Evolutionary conservation across 1,139 yeast genomes (phyloP).

Genomic region (Saccharomycopsis crataegensis): DNA sequence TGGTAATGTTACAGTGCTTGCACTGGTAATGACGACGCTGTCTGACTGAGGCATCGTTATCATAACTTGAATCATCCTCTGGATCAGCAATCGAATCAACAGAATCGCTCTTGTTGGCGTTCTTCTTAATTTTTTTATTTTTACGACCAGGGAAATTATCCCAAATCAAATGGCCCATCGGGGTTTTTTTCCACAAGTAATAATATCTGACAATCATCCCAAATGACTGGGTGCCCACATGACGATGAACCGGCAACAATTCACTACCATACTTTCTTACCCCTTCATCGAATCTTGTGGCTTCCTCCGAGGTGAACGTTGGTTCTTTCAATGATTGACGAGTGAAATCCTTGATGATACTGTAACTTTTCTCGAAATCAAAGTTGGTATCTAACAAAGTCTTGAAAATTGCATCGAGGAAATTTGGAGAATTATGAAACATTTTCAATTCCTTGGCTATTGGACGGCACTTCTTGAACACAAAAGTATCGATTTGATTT

Average conservation of each 20-base stretch:
- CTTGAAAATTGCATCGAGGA: conserved; percentile 62
- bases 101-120: conserved; percentile 25
- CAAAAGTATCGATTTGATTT: conserved; percentile 42
- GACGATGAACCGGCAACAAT: conserved; percentile 60
- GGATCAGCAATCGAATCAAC: conserved; percentile 51
- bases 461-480: conserved; percentile 44
- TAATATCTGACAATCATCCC: conserved; percentile 80
- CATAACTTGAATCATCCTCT: conserved; percentile 68
- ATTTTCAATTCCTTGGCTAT: conserved; percentile 48
- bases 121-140: conserved; percentile 40
- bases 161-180: conserved; percentile 71
- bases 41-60: conserved; percentile 37
- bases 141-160: conserved; percentile 72
- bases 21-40: conserved; percentile 42
- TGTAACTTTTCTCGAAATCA: conserved; percentile 40
- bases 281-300: conserved; percentile 65
- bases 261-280: conserved; percentile 74
- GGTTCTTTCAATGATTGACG: conserved; percentile 67
- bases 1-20: conserved; percentile 52
- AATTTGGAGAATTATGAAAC: conserved; percentile 58
- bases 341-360: conserved; percentile 37
- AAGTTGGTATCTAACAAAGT: conserved; percentile 47
- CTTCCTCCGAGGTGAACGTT: conserved; percentile 56
- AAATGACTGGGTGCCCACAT: conserved; percentile 61
- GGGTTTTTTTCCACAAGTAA: conserved; percentile 86